Percentiles rank a stretch among this genome's conserved stretches.
phyloP scores from a whole-genome alignment of 2,329 filamentous ascomycete species.

The Verticillium zaregamsianum region DNA sequence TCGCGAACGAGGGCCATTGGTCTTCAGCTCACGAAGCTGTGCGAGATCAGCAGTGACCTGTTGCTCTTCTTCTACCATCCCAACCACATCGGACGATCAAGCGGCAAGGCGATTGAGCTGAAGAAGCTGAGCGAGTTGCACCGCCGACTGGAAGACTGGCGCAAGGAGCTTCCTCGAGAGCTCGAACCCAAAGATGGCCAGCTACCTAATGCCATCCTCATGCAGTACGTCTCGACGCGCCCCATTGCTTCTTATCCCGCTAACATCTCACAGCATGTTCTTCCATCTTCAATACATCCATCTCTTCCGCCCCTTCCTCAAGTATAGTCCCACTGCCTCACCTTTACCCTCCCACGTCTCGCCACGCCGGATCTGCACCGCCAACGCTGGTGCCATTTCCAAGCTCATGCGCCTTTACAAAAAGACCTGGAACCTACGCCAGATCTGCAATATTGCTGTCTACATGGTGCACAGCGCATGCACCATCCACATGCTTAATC shows the following conservation, averaged over 20 bases:
- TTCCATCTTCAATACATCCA: constrained; percentile 95
- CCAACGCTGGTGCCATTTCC: constrained; percentile 83
- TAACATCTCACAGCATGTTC: constrained; percentile 71
- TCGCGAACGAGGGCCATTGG: constrained; percentile 78
- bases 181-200: constrained; percentile 87
- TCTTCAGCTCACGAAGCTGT: constrained; percentile 76
- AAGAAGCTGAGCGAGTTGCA: constrained; percentile 93
- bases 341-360: constrained; percentile 85
- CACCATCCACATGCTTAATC: constrained; percentile 88
- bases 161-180: constrained; percentile 75
- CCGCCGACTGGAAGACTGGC: constrained; percentile 85
- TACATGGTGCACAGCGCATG: constrained; percentile 95
- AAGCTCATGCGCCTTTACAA: constrained; percentile 95
- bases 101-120: constrained; percentile 76
- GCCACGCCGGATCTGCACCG: constrained; percentile 84
- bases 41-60: constrained; percentile 90
- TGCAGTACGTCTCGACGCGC: constrained; percentile 65
- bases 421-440: constrained; percentile 81
- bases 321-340: constrained; percentile 77
- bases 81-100: constrained; percentile 54
- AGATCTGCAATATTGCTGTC: constrained; percentile 94
- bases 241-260: background rate
- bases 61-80: constrained; percentile 91
- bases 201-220: constrained; percentile 72
- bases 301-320: constrained; percentile 90